Base-by-base conservation (phyloP, 345 rosid species). In the Microthlaspi erraticum region DNA sequence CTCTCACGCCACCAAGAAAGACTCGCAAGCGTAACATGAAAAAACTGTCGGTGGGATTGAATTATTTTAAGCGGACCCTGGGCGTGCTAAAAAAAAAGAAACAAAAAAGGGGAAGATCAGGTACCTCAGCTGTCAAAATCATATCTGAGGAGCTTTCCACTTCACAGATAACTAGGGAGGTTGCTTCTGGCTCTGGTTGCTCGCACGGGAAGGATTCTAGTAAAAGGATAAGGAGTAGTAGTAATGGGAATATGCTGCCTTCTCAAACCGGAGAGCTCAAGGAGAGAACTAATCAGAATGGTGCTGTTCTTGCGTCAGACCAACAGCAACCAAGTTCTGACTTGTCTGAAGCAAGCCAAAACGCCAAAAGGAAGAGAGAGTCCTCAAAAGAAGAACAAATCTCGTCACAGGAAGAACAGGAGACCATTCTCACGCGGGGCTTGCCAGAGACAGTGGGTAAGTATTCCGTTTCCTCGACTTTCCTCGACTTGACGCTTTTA, bases 121-220 rank as follows among this genome's bases (percentile, higher is more conserved):
- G 48, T 54, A 18, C 70, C 4, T 51, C 43, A 54, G 66, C 63
- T 56, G 60, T 34, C 5, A 60, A 78, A 41, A 65, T 51, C 43
- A 71, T 79, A 29, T 26, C 71, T 10, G 69, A 80, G 71, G 86
- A 79, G 66, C 76, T 68, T 57, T 87, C 91, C 29, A 82, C 90
- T 23, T 85, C 91, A 71, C 78, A 73, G 68, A 68, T 53, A 19
- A 69, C 68, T 16, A 45, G 23, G 11, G 64, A 65, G 53, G 16
- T 20, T 54, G 48, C 77, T 53, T 44, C 36, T 8, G 58, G 64
- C 56, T 64, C 81, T 6, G 13, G 59, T 75, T 53, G 46, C 68
- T 57, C 70, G 18, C 70, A 12, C 33, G 79, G 54, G 66, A 81
- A 77, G 51, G 80, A 68, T 26, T 52, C 10, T 45, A 69, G 51